Conservation (phyloP, 768 basidiomycete genomes). For the Rhodotorula sphaerocarpa region DNA sequence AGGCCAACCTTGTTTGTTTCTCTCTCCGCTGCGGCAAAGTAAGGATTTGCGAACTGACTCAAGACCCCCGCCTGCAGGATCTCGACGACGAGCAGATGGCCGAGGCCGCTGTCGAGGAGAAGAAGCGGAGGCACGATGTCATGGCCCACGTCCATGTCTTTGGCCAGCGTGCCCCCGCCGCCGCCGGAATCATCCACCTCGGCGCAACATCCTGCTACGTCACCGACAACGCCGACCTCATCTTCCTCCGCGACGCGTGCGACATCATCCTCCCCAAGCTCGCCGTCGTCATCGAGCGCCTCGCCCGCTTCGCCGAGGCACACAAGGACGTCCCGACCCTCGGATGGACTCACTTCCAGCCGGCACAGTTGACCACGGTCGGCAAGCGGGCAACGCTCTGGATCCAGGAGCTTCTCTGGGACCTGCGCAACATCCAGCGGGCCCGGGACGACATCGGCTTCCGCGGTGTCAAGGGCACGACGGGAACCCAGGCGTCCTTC, state of each 20-base stretch:
- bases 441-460: conserved; percentile 88
- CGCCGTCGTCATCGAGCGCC: conserved; percentile 78
- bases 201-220: conserved; percentile 99
- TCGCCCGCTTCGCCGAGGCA: conserved; percentile 72
- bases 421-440: conserved; percentile 81
- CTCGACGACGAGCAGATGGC: conserved; percentile 84
- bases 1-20: conserved; percentile 66
- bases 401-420: conserved; percentile 98
- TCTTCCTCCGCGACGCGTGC: conserved; percentile 84
- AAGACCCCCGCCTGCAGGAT: conserved; percentile 48
- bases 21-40: background rate
- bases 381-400: conserved; percentile 94
- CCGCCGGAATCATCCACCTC: conserved; percentile 49
- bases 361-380: conserved; percentile 94
- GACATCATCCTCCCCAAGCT: conserved; percentile 77
- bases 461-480: conserved; percentile 98
- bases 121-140: conserved; percentile 94
- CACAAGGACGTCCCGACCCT: conserved; percentile 84
- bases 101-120: conserved; percentile 86
- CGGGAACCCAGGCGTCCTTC: conserved; percentile 95
- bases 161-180: conserved; percentile 36
- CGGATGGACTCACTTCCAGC: conserved; percentile 98
- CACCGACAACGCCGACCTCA: conserved; percentile 97
- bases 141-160: conserved; percentile 99
- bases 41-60: background rate